Conservation (phyloP, 1,284 basidiomycete genomes). For the Crucibulum cyathiforme region DNA sequence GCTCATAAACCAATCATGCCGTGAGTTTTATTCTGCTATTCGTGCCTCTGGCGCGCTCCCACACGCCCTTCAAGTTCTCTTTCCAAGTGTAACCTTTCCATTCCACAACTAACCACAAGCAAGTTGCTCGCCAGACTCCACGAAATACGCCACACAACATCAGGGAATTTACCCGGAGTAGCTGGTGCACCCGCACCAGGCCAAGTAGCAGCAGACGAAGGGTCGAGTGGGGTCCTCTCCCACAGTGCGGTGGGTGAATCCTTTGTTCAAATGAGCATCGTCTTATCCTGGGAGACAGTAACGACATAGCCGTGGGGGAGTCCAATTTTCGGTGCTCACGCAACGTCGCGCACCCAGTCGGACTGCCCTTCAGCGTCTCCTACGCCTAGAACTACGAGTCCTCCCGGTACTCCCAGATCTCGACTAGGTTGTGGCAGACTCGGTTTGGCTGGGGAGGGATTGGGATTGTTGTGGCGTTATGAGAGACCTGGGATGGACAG, state of each 20-base stretch:
- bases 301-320: slow-evolving; percentile 95
- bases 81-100: slow-evolving; percentile 99
- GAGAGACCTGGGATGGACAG: slow-evolving; percentile 85
- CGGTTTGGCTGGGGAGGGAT: slow-evolving; percentile 49
- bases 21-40: no score
- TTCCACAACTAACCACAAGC: slow-evolving; percentile 98
- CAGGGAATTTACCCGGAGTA: slow-evolving; percentile 82
- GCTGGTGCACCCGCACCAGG: slow-evolving; percentile 50
- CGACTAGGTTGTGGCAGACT: slow-evolving; percentile 88
- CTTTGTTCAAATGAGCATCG: slow-evolving; percentile 95
- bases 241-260: slow-evolving; percentile 80
- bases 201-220: slow-evolving; percentile 55
- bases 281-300: slow-evolving; percentile 93
- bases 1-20: no score
- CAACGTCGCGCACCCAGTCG: slow-evolving; percentile 98
- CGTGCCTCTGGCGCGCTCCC: no score
- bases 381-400: no score
- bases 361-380: slow-evolving; percentile 88
- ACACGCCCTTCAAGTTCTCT: slow-evolving; percentile 91
- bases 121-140: slow-evolving; percentile 98
- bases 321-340: slow-evolving; percentile 97
- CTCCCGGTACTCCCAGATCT: slow-evolving; percentile 90
- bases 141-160: slow-evolving; percentile 96
- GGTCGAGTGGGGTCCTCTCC: slow-evolving; percentile 87
- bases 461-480: slow-evolving; percentile 65